Percentiles rank a stretch among this genome's conserved stretches.
Conservation (phyloP, 768 basidiomycete species). For the Lactarius deliciosus region DNA sequence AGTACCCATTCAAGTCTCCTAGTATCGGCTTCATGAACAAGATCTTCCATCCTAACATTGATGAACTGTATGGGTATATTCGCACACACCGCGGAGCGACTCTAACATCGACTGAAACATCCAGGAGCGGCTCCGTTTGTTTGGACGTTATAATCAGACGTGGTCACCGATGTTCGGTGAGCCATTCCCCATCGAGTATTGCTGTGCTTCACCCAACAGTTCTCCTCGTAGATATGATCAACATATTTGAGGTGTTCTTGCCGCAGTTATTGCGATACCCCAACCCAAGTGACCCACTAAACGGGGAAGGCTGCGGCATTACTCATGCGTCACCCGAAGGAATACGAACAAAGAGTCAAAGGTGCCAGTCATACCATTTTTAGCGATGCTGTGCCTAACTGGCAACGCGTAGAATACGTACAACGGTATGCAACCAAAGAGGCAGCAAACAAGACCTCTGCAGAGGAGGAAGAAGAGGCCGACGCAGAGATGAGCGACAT, state of each 20-base stretch:
- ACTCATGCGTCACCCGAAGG: slow-evolving; percentile 95
- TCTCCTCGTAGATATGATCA: slow-evolving; percentile 82
- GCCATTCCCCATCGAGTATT: slow-evolving; percentile 33
- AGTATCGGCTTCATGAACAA: slow-evolving; percentile 99
- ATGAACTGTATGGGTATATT: slow-evolving; percentile 69
- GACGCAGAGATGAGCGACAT: slow-evolving; percentile 87
- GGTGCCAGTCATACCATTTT: slow-evolving; percentile 46
- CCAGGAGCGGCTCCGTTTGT: slow-evolving; percentile 95
- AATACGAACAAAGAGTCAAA: slow-evolving; percentile 93
- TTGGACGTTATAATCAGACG: slow-evolving; percentile 97
- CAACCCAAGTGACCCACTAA: slow-evolving; percentile 96
- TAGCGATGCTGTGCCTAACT: background rate
- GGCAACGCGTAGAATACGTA: slow-evolving; percentile 74
- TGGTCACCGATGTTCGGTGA: slow-evolving; percentile 99
- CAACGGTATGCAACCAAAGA: slow-evolving; percentile 91
- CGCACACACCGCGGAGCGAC: slow-evolving; percentile 22
- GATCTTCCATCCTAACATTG: slow-evolving; percentile 99
- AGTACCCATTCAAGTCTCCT: slow-evolving; percentile 98
- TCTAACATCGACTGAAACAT: slow-evolving; percentile 24
- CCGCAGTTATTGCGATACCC: slow-evolving; percentile 97
- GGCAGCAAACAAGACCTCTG: slow-evolving; percentile 73
- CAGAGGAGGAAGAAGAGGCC: slow-evolving; percentile 66
- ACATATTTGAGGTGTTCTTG: slow-evolving; percentile 98
- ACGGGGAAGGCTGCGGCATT: slow-evolving; percentile 98
- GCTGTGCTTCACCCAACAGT: slow-evolving; percentile 3